Evolutionary conservation across 2,329 filamentous ascomycete species (phyloP), one percentile per base, ranked within the genome.

Genomic region (Fusarium lyarnte): DNA sequence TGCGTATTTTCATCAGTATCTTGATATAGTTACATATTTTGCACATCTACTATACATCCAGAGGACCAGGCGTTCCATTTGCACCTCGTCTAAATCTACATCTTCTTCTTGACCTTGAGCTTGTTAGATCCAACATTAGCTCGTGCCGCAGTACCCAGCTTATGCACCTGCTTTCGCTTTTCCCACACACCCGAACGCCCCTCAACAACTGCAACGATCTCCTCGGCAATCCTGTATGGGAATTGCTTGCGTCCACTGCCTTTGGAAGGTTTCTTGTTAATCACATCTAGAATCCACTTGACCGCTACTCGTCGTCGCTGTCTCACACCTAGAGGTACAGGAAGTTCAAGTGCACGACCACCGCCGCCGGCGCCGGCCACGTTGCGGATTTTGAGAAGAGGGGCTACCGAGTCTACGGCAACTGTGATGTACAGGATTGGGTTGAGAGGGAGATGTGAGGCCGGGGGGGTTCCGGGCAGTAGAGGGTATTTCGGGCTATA

Each of bases 321-420:
- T 68, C 94, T 88, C 71, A 92, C 83, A 3, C 87, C 85, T 25
- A 98, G 86, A 3, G 96, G 95, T 27, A 91, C 86, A 0, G 96
- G 96, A 39, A 98, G 88, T 62, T 95, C 94, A 65, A 98, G 88
- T 17, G 94, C 89, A 39, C 90, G 88, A 82, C 96, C 96, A 85
- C 96, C 96, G 83, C 95, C 95, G 2, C 92, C 93, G 39, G 93
- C 89, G 74, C 94, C 94, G 78, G 90, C 90, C 76, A 94, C 88
- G 69, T 88, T 88, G 60, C 91, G 89, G 78, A 99, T 91, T 74
- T 92, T 92, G 78, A 99, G 86, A 21, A 99, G 88, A 14, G 96
- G 96, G 3, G 95, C 94, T 29, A 99, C 92, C 14, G 94, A 97
- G 86, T 99, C 96, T 78, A 99, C 91, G 36, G 95, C 94, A 36